phyloP scores from a whole-genome alignment of 257 asterid species.

The Nicotiana undulata region DNA sequence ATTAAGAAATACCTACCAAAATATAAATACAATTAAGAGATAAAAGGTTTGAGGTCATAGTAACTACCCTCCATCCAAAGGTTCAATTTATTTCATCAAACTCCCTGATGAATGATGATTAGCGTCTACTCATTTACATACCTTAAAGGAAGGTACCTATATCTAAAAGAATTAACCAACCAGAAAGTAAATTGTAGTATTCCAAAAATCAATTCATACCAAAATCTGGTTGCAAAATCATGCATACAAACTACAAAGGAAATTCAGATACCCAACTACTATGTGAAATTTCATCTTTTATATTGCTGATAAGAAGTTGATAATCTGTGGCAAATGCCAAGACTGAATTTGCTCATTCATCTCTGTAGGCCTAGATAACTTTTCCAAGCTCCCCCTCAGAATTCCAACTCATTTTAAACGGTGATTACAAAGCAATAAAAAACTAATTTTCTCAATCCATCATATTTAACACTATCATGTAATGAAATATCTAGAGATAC shows the following conservation, averaged over 20 bases:
- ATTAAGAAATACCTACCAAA: background rate
- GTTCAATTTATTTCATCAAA: constrained; percentile 1
- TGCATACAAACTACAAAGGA: background rate
- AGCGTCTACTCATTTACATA: background rate
- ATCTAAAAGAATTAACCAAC: background rate
- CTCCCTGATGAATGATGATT: background rate
- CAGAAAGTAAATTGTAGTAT: background rate
- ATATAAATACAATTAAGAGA: background rate
- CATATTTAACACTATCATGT: background rate
- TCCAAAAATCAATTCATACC: background rate
- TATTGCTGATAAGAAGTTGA: background rate
- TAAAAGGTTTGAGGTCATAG: background rate
- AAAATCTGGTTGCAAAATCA: background rate
- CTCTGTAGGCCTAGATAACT: background rate
- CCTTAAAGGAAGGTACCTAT: background rate
- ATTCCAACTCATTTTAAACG: background rate
- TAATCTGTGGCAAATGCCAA: background rate
- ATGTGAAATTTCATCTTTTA: background rate
- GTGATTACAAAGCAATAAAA: background rate
- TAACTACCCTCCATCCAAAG: background rate
- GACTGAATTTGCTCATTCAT: background rate
- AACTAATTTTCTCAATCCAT: background rate
- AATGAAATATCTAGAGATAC: background rate
- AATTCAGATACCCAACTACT: background rate
- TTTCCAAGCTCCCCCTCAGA: background rate